Evolutionary conservation across 805 yeast genomes (phyloP), one percentile per base, ranked within the genome.

Genomic region (Groenewaldozyma salmanticensis): DNA sequence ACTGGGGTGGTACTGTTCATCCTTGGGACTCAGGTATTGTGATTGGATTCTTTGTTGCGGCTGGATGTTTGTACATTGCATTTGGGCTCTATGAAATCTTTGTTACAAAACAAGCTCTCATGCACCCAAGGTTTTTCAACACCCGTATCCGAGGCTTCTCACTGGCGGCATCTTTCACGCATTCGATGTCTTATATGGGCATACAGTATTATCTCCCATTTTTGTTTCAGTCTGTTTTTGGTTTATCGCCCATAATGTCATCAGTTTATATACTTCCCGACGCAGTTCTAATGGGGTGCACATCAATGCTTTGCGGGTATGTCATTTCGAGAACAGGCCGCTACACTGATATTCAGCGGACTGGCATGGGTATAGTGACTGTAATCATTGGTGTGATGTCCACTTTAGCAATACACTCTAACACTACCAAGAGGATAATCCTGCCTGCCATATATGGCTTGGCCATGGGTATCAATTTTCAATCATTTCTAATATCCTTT

Each of bases 1-100:
- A 78, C 1, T 71, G 74, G 55, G 81, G 81, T 18, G 75, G 77
- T 4, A 53, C 58, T 31, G 61, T 65, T 27, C 65, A 57, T 49
- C 54, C 71, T 1, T 78, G 83, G 83, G 53, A 58, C 5, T 72
- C 79, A 0, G 71, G 72, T 3, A 66, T 71, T 4, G 71, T 75
- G 5, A 67, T 74, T 9, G 40, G 60, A 4, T 57, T 70, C 58
- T 53, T 74, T 31, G 54, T 59, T 3, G 45, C 72, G 31, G 74
- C 76, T 16, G 69, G 64, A 1, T 40, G 56, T 0, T 58, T 65
- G 20, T 61, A 71, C 18, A 43, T 67, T 1, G 45, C 53, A 0
- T 77, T 80, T 42, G 29, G 76, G 5, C 18, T 74, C 2, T 64
- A 72, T 21, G 83, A 80, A 50, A 62, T 67, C 31, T 42, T 31